phyloP scores from a whole-genome alignment of 148 eudicot species.

The Chenopodium formosanum region DNA sequence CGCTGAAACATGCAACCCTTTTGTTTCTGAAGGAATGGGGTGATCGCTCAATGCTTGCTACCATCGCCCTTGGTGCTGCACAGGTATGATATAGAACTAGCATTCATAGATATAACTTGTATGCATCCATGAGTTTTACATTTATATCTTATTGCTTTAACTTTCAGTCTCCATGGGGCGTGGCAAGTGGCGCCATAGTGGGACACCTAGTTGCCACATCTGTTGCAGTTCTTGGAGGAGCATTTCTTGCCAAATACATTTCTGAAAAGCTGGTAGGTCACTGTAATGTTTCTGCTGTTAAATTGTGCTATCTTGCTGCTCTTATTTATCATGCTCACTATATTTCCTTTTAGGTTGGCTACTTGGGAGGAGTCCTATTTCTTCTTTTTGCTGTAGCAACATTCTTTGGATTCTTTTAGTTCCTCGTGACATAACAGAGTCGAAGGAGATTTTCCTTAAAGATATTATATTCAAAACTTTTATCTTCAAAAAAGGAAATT shows the following conservation, averaged over 20 bases:
- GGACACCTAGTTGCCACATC: slow-evolving; percentile 87
- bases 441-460: neutral
- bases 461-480: neutral
- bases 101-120: neutral
- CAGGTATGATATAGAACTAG: slow-evolving; percentile 48
- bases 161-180: slow-evolving; percentile 91
- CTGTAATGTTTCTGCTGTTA: neutral
- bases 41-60: slow-evolving; percentile 98
- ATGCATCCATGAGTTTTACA: neutral
- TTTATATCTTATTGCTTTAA: neutral
- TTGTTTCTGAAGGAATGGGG: slow-evolving; percentile 82
- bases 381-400: slow-evolving; percentile 79
- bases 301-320: neutral
- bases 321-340: neutral
- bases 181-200: slow-evolving; percentile 88
- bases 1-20: slow-evolving; percentile 1
- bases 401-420: slow-evolving; percentile 84
- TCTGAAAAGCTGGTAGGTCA: slow-evolving; percentile 81
- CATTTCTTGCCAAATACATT: slow-evolving; percentile 84
- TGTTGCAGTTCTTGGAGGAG: slow-evolving; percentile 84
- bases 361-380: slow-evolving; percentile 77
- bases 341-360: slow-evolving; percentile 67
- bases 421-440: neutral
- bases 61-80: slow-evolving; percentile 97
- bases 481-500: neutral